Percentiles rank a stretch among this genome's conserved stretches.
Conservation (phyloP, 768 basidiomycete species). For the Termitomyces sp. region DNA sequence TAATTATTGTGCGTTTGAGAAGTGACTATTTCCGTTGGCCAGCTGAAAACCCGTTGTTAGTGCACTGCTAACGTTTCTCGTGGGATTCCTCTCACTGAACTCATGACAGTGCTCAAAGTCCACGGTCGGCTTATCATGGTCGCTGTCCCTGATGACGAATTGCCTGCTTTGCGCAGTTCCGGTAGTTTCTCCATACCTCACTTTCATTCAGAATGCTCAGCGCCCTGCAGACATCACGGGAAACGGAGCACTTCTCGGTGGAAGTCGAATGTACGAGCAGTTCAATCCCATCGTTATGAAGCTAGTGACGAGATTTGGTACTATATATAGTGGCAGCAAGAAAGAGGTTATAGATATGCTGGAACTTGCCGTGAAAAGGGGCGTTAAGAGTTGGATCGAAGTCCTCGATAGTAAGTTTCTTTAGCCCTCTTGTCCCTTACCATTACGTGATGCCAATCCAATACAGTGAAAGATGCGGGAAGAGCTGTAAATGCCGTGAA, state of each 20-base stretch:
- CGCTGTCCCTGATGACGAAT: not conserved
- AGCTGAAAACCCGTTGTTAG: conserved; percentile 8
- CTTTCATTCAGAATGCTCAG: conserved; percentile 9
- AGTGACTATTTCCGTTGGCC: not conserved
- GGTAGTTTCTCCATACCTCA: conserved; percentile 18
- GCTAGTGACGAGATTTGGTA: conserved; percentile 18
- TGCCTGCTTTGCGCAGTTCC: conserved; percentile 24
- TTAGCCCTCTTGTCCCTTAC: not conserved
- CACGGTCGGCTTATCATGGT: not conserved
- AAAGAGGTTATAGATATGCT: conserved; percentile 56
- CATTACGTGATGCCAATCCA: too few relatives aligned
- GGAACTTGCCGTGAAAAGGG: conserved; percentile 48
- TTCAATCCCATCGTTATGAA: conserved; percentile 1
- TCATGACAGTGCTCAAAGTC: conserved; percentile 4
- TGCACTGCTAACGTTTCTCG: conserved; percentile 23
- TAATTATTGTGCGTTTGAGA: conserved; percentile 35
- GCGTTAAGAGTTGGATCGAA: conserved; percentile 41
- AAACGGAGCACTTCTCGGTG: conserved; percentile 22
- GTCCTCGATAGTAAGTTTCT: conserved; percentile 31
- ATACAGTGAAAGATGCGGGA: conserved; percentile 35
- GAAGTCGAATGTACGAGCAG: conserved; percentile 22
- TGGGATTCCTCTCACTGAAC: conserved; percentile 24
- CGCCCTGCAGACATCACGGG: conserved; percentile 14
- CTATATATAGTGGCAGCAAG: conserved; percentile 42
- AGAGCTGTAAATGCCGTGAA: conserved; percentile 44